Base-by-base conservation (phyloP, 106 monocot species). In the Allium sativum region DNA sequence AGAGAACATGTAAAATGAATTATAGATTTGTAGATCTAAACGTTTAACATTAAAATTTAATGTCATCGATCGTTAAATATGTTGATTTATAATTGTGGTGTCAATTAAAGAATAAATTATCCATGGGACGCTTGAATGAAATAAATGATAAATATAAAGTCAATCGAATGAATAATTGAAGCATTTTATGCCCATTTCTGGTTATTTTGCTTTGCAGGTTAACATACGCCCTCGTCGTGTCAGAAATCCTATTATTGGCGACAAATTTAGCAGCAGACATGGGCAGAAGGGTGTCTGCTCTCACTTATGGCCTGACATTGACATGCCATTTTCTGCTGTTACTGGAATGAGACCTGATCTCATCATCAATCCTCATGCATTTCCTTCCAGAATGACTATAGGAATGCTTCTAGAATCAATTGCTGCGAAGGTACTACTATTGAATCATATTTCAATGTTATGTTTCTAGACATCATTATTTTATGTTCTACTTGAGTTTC, bases 241-340 rank as follows among this genome's bases (percentile, higher is more conserved):
- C 52, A 78, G 95, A 72, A 82, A 90, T 70, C 95, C 95, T 31
- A 51, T 90, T 7, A 96, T 96, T 45, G 95, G 95, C 54, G 95
- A 96, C 76, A 96, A 96, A 64, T 96, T 96, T 72, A 96, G 95
- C 74, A 96, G 95, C 60, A 79, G 95, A 62, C 95, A 96, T 72
- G 95, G 95, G 55, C 95, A 96, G 66, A 96, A 96, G 68, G 90
- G 96, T 69, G 96, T 96, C 21, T 96, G 96, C 69, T 96, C 96
- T 59, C 84, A 96, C 68, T 65, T 91, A 63, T 96, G 96, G 96
- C 87, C 96, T 62, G 96, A 96, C 60, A 76, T 91, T 67, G 96
- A 96, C 60, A 96, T 96, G 96, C 96, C 96, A 66, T 96, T 96
- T 77, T 96, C 96, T 59, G 77, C 84, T 9, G 73, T 76, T 67